Base-by-base conservation (phyloP, 1,139 yeast species). In the Saccharomyces uvarum region DNA sequence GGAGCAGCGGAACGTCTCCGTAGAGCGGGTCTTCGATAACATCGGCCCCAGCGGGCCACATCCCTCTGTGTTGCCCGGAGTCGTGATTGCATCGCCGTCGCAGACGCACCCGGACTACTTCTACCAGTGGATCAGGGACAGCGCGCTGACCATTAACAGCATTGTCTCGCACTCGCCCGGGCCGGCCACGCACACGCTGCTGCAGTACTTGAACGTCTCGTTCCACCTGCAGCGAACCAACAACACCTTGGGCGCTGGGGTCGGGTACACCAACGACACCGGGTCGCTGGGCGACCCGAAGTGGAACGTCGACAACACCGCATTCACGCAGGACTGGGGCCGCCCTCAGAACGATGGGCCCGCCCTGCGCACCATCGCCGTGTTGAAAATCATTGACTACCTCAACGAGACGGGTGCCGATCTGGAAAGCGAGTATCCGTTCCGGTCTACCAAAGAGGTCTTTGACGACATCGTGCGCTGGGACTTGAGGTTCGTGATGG, bases 321-420 rank as follows among this genome's bases (percentile, higher is more conserved):
- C 86, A 0, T 91, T 85, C 63, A 68, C 72, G 16, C 82, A 75
- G 2, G 68, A 74, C 47, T 93, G 98, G 99, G 98, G 98, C 1
- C 77, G 99, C 62, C 99, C 99, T 0, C 99, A 93, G 70, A 79
- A 89, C 58, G 99, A 93, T 69, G 98, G 98, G 0, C 97, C 98
- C 0, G 95, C 95, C 0, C 75, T 93, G 56, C 77, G 98, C 61
- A 78, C 84, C 2, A 77, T 84, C 52, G 77, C 96, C 1, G 77
- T 86, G 28, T 70, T 81, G 51, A 79, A 80, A 58, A 89, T 81
- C 67, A 32, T 32, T 13, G 38, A 32, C 38, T 32, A 32, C 38
- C n/a, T 32, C 9, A 13, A n/a, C 14, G 14, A 32, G 14, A 2
- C 38, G 2, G 38, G 38, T 19, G 14, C 6, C 9, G 38, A 32